Conservation (phyloP, 768 basidiomycete genomes). For the Tubosaeta brunneosetosa region DNA sequence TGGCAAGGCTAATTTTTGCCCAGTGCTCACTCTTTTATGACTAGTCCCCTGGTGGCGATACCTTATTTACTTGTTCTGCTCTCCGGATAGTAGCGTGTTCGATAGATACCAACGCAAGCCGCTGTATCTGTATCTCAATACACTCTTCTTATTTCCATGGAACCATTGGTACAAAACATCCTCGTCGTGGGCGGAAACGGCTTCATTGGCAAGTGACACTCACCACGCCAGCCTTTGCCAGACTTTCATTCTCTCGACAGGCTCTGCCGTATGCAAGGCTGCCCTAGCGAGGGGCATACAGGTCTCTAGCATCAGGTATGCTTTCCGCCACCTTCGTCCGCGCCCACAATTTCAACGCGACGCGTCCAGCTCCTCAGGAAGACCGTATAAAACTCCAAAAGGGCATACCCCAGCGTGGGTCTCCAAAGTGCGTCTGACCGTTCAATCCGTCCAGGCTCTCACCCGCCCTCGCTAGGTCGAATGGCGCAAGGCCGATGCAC, state of each 20-base stretch:
- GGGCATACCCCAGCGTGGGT: constrained; percentile 89
- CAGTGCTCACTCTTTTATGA: neutral
- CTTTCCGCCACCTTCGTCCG: neutral
- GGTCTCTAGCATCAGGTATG: constrained; percentile 85
- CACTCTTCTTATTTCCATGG: constrained; percentile 6
- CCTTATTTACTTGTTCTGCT: constrained; percentile 3
- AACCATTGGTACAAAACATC: constrained; percentile 47
- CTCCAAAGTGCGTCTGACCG: constrained; percentile 47
- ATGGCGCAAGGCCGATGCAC: constrained; percentile 83
- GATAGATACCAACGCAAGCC: constrained; percentile 1
- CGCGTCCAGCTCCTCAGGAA: constrained; percentile 72
- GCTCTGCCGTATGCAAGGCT: constrained; percentile 89
- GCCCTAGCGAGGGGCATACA: constrained; percentile 79
- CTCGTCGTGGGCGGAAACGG: constrained; percentile 99
- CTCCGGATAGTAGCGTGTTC: constrained; percentile 14
- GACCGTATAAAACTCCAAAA: constrained; percentile 80
- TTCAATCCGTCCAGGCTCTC: constrained; percentile 4
- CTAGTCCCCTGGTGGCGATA: neutral
- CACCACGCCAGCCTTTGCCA: neutral
- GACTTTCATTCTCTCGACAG: constrained; percentile 37
- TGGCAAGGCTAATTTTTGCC: constrained; percentile 17
- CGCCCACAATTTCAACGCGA: neutral
- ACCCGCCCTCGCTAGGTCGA: constrained; percentile 53
- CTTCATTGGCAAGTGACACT: constrained; percentile 69
- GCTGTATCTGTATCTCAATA: constrained; percentile 1